phyloP scores from a whole-genome alignment of 805 yeast species.

The Candida insectalens region DNA sequence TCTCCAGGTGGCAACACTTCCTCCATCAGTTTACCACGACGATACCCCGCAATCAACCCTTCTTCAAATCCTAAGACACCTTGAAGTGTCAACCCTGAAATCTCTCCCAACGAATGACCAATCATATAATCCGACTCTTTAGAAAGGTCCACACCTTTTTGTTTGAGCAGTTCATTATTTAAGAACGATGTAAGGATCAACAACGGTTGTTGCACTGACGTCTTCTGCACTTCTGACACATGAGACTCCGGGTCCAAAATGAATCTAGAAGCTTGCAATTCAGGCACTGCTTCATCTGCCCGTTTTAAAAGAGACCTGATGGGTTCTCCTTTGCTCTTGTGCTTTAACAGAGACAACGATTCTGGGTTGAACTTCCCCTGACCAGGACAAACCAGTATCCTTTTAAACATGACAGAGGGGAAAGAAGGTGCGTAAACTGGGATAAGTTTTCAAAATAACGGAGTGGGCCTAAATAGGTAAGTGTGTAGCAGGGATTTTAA shows the following conservation, averaged over 20 bases:
- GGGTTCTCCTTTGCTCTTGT: conserved; percentile 4
- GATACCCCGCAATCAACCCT: conserved; percentile 17
- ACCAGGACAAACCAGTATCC: conserved; percentile 19
- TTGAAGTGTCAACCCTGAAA: conserved; percentile 21
- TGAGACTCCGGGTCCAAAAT: conserved; percentile 9
- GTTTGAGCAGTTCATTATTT: conserved; percentile 10
- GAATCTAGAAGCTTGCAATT: conserved; percentile 10
- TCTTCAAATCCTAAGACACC: conserved; percentile 15
- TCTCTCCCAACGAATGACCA: conserved; percentile 30
- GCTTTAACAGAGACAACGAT: conserved; percentile 6
- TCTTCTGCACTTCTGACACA: conserved; percentile 4
- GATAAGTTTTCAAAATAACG: neutral
- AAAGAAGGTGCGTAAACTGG: neutral
- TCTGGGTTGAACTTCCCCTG: conserved; percentile 19
- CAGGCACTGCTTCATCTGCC: conserved; percentile 15
- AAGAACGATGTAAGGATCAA: conserved; percentile 19
- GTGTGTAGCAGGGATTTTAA: no score
- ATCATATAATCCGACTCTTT: conserved; percentile 14
- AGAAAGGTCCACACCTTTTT: conserved; percentile 14
- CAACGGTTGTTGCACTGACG: conserved; percentile 25
- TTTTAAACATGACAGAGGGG: neutral
- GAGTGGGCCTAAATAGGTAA: neutral
- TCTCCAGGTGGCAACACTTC: conserved; percentile 9
- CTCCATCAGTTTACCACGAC: conserved; percentile 26
- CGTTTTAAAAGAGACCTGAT: conserved; percentile 7